Evolutionary conservation across 768 basidiomycete genomes (phyloP), one percentile per base, ranked within the genome.

Genomic region (Ramaria rubella): DNA sequence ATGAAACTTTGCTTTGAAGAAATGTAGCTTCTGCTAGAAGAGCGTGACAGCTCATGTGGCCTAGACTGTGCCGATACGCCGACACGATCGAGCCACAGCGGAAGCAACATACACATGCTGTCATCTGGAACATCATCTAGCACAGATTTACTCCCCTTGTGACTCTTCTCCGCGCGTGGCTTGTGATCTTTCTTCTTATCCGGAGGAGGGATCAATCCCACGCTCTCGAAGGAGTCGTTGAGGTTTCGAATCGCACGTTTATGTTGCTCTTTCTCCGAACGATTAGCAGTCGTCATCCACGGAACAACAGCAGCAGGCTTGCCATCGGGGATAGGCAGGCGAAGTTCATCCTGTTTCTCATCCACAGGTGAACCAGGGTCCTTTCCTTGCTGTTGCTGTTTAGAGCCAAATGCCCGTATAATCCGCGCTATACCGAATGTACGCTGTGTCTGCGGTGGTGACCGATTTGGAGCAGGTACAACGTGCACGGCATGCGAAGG

Each of bases 71-170:
- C 11, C 23, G 21, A 30, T n/a, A 17, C 30, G 17, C 14, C 17
- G 21, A 23, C 5, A n/a, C 55, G 17, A 19, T 44, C 38, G 11
- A 45, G 43, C 55, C 55, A 56, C 5, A 56, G 45, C 1, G 55
- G 55, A 33, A 56, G 55, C 3, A 56, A 15, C 55, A 56, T 56
- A 38, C 55, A 56, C 44, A 56, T 49, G 33, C 55, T 46, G 23
- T 56, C 45, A 5, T 45, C 43, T 29, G 55, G 31, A 15, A 56
- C 46, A 21, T 56, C 33, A 17, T 36, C 44, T 9, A 56, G 36
- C 5, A 42, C 44, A 5, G 42, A 40, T 31, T 56, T 45, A 33
- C 33, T 45, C 2, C 11, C 23, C n/a, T 45, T 48, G 3, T 23
- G 27, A 24, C 17, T 17, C 7, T 56, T 56, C 19, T 24, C 27